Evolutionary conservation across 306 rosid species (phyloP).

Genomic region (Macrotyloma uniflorum): DNA sequence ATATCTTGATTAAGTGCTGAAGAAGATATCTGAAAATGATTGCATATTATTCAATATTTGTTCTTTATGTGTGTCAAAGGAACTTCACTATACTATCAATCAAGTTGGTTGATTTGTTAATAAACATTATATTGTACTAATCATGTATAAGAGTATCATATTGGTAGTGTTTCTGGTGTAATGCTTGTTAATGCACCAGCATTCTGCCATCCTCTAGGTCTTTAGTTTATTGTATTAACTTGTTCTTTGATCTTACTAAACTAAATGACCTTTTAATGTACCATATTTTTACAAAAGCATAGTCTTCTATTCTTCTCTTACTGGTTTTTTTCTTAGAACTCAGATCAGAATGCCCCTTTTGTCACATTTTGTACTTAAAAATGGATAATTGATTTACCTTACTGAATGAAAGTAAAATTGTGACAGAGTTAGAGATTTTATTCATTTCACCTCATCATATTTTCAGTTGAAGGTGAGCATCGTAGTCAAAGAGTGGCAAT

Average conservation of each 20-base stretch:
- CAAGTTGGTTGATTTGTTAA: constrained; percentile 7
- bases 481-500: constrained; percentile 92
- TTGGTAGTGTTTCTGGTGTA: constrained; percentile 14
- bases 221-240: neutral
- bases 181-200: neutral
- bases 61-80: neutral
- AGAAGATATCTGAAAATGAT: constrained; percentile 14
- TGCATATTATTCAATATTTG: constrained; percentile 13
- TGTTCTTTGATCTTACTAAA: constrained; percentile 19
- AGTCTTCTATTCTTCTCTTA: constrained; percentile 16
- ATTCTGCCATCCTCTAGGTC: constrained; percentile 9
- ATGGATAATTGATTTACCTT: constrained; percentile 30
- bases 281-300: neutral
- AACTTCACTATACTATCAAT: neutral
- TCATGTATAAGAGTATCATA: neutral
- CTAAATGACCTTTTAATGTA: neutral
- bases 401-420: constrained; percentile 2
- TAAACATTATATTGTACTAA: constrained; percentile 1
- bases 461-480: constrained; percentile 78
- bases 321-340: constrained; percentile 4
- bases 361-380: constrained; percentile 3
- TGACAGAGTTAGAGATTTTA: constrained; percentile 15
- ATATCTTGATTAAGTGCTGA: constrained; percentile 16
- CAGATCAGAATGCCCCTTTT: neutral
- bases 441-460: constrained; percentile 31